Evolutionary conservation across 768 basidiomycete genomes (phyloP), one percentile per base, ranked within the genome.

Genomic region (Terana coerulea): DNA sequence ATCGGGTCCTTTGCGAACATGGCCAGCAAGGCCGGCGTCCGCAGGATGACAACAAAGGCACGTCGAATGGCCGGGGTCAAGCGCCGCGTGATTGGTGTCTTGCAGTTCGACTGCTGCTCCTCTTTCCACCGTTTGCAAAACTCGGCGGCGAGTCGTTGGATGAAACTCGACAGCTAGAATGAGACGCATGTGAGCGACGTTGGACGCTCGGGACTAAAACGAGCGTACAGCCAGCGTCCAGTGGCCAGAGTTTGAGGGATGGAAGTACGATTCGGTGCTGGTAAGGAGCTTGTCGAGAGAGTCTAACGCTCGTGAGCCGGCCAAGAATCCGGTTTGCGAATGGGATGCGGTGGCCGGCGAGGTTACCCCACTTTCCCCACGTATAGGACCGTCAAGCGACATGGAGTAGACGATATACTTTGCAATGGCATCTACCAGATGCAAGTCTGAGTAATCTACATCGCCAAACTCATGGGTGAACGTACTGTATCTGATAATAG

Each of bases 231-330:
- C 64, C 49, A 78, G 64, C 3, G 91, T 87, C 91, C 93, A 97
- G 26, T 77, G 71, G 3, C 95, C 95, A 26, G 84, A 84, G 64
- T 97, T 97, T 3, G 90, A 91, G 1, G 95, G 95, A 66, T 98
- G 95, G 70, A 98, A 98, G 74, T 88, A 95, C 0, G 87, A 84
- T 63, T 98, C 95, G 5, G 88, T 91, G 60, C 91, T 94, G 12
- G 91, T 95, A 54, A 98, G 81, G 35, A 98, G 70, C 58, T 84
- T 84, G 59, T 91, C 89, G 24, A 98, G 72, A 12, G 91, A 85
- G 60, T 95, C 91, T 53, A 98, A 75, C 17, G 94, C 90, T 62
- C 80, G 88, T 2, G 88, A 93, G 14, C 95, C 95, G 0, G 83
- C 93, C 25, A 91, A 69, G 63, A 77, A 90, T 19, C 80, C 83